Base-by-base conservation (phyloP, 345 rosid species). In the Chamaenerion angustifolium region DNA sequence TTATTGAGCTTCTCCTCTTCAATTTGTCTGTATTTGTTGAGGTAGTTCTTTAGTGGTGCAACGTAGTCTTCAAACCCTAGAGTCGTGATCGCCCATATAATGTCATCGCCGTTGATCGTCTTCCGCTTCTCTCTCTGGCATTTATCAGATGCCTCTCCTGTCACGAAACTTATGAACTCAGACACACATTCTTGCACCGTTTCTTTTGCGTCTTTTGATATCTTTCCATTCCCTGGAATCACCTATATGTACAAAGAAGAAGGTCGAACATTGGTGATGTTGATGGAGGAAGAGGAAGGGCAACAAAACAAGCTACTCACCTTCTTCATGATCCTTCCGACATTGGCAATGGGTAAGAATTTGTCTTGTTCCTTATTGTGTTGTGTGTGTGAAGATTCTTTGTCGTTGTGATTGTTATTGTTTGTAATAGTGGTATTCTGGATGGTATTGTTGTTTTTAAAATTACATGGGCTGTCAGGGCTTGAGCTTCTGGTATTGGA, bases 121-220 rank as follows among this genome's bases (percentile, higher is more conserved):
- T 82, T 79, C 40, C 87, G 67, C 54, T 79, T 79, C 46, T 79
- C 86, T 68, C 83, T 61, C 25, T 75, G 87, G 66, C 87, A 79
- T 63, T 77, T 82, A 45, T 79, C 84, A 0, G 87, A 82, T 6
- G 87, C 87, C 62, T 82, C 82, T 13, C 87, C 86, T 0, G 86
- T 76, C 11, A 82, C 77, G 12, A 82, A 82, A 64, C 90, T 82
- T 3, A 82, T 79, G 73, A 82, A 79, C 73, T 79, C 86, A 0
- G 86, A 82, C 3, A 82, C 83, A 18, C 87, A 82, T 73, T 82
- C 92, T 53, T 82, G 83, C 40, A 79, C 82, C 11, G 86, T 79
- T 58, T 77, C 92, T 52, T 82, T 82, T 0, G 84, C 84, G 10
- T 82, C 87, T 56, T 82, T 82, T 0, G 92, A 79, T 60, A 82